Conservation (phyloP, 805 yeast genomes). For the Tetrapisispora iriomotensis region DNA sequence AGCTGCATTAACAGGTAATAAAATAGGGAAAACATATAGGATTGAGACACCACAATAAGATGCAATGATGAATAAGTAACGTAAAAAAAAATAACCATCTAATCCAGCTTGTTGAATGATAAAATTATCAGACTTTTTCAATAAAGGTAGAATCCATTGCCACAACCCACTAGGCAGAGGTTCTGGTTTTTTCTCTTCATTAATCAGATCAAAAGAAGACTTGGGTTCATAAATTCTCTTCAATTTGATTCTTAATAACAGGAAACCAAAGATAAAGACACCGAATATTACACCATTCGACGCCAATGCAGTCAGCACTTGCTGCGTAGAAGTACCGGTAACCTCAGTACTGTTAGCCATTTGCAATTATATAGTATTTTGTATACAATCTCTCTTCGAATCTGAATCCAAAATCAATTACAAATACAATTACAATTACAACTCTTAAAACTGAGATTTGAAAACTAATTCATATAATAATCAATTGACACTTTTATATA, state of each 20-base stretch:
- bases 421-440: no score
- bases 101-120: conserved; percentile 80
- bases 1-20: conserved; percentile 78
- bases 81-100: conserved; percentile 86
- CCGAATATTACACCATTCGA: conserved; percentile 61
- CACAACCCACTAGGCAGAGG: conserved; percentile 62
- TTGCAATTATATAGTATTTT: no score
- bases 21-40: conserved; percentile 47
- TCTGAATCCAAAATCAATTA: no score
- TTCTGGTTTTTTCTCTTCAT: conserved; percentile 55
- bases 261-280: conserved; percentile 49
- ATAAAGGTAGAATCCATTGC: conserved; percentile 58
- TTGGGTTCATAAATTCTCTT: conserved; percentile 80
- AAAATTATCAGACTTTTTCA: conserved; percentile 61
- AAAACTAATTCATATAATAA: no score
- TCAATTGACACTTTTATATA: no score
- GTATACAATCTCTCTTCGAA: no score
- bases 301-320: conserved; percentile 62
- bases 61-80: conserved; percentile 58
- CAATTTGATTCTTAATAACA: conserved; percentile 58
- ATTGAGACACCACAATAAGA: conserved; percentile 46
- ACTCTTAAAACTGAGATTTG: no score
- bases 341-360: background rate
- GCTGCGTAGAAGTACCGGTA: conserved; percentile 49
- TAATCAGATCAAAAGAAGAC: conserved; percentile 49